Percentiles rank a stretch among this genome's conserved stretches.
Evolutionary conservation across 805 yeast species (phyloP).

Genomic region (Teunomyces lycoperdinae): DNA sequence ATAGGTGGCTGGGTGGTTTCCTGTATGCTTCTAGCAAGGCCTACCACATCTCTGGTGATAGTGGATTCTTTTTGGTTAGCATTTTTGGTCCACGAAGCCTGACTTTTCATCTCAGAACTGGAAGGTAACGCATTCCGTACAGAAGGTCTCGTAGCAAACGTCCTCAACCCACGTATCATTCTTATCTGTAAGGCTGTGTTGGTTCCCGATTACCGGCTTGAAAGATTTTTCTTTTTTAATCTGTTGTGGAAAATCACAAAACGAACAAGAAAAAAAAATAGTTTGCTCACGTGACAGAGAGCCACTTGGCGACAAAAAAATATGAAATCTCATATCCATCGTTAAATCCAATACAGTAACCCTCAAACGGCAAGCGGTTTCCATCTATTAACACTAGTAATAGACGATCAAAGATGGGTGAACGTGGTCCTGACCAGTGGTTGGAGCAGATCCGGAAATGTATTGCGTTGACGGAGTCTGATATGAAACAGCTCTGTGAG

Average conservation of each 20-base stretch:
- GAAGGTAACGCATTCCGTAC: constrained; percentile 21
- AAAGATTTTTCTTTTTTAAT: neutral
- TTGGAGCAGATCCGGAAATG: constrained; percentile 90
- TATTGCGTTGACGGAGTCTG: constrained; percentile 81
- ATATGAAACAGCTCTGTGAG: constrained; percentile 96
- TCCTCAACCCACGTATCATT: constrained; percentile 1
- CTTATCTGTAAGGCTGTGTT: neutral
- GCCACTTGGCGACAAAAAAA: constrained; percentile 1
- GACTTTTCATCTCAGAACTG: constrained; percentile 30
- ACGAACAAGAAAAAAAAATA: neutral
- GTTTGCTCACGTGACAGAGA: neutral
- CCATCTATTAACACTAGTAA: neutral
- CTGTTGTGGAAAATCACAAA: neutral
- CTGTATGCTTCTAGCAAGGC: constrained; percentile 31
- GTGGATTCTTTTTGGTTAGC: constrained; percentile 5
- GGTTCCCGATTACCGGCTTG: neutral
- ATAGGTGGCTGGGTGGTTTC: constrained; percentile 34
- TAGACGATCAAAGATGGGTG: constrained; percentile 43
- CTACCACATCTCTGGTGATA: constrained; percentile 32
- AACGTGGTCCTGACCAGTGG: constrained; percentile 95
- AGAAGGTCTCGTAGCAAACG: neutral
- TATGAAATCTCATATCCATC: neutral
- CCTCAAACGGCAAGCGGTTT: neutral
- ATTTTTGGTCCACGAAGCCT: constrained; percentile 25
- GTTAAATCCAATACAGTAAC: neutral